Base-by-base conservation (phyloP, 495 filamentous ascomycete species). In the Aspergillus haitiensis region DNA sequence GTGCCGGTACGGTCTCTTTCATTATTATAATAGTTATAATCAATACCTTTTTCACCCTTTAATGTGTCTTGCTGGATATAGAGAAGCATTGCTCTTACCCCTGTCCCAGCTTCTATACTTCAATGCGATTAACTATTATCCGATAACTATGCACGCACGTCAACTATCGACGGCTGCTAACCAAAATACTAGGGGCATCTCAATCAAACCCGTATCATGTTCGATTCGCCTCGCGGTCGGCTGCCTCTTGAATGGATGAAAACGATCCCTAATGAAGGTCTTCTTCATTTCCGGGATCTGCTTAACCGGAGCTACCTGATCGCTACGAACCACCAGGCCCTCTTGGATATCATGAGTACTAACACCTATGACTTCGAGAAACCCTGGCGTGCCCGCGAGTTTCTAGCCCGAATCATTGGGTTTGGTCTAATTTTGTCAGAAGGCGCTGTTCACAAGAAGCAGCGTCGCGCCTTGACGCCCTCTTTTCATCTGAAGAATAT, bases 401-500 rank as follows among this genome's bases (percentile, higher is more conserved):
- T 81, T 16, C 65, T 97, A 10, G 85, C 85, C 16, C 80, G 83
- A 0, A 78, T 96, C 27, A 70, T 96, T 12, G 93, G 93, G 0
- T 75, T 89, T 27, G 92, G 93, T 0, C 66, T 97, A 6, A 80
- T 96, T 21, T 73, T 96, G 6, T 87, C 89, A 0, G 92, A 96
- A 70, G 92, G 92, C 31, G 85, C 89, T 7, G 87, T 87, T 55
- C 91, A 96, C 73, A 72, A 71, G 61, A 72, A 79, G 47, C 91
- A 95, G 74, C 81, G 93, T 11, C 88, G 84, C 61, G 84, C 86
- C 37, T 73, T 96, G n/a, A 85, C 87, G 65, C 92, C 91, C 0
- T 92, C 89, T 0, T 98, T 97, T 68, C 78, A 86, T 31, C 91
- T 89, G 65, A 82, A 89, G 47, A 92, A 95, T 67, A 78, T 96